Evolutionary conservation across 176 grass and related monocot species (phyloP).

Genomic region (Lolium multiflorum): DNA sequence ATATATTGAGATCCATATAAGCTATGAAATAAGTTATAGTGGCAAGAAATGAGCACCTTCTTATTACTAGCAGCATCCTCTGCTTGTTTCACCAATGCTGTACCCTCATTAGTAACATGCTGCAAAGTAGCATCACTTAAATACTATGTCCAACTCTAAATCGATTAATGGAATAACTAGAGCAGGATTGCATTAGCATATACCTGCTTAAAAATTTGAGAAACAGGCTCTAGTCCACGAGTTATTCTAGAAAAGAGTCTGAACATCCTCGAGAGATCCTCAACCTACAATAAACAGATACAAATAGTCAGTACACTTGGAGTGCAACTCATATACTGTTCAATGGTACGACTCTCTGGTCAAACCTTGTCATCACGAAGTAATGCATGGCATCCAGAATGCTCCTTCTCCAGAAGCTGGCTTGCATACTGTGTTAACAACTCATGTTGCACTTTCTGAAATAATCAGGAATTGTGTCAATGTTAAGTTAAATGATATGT

Average conservation of each 20-base stretch:
- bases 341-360: neutral
- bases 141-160: conserved; percentile 34
- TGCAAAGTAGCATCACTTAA: conserved; percentile 42
- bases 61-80: conserved; percentile 95
- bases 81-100: conserved; percentile 83
- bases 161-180: conserved; percentile 13
- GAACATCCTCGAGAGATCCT: conserved; percentile 93
- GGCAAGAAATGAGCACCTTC: conserved; percentile 52
- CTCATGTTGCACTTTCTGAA: conserved; percentile 92
- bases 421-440: conserved; percentile 74
- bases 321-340: conserved; percentile 10
- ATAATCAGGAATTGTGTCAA: conserved; percentile 16
- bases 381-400: conserved; percentile 84
- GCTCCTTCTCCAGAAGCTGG: conserved; percentile 87
- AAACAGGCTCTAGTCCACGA: conserved; percentile 82
- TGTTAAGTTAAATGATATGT: conserved; percentile 16
- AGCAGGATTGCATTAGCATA: conserved; percentile 4
- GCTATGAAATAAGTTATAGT: neutral
- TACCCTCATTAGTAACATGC: conserved; percentile 93
- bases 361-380: conserved; percentile 89
- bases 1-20: conserved; percentile 4
- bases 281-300: conserved; percentile 51
- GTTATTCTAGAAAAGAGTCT: conserved; percentile 89
- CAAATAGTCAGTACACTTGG: conserved; percentile 27
- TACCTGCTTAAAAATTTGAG: conserved; percentile 95